Evolutionary conservation across 2,329 filamentous ascomycete genomes (phyloP).

Genomic region (Rutstroemia sp.): DNA sequence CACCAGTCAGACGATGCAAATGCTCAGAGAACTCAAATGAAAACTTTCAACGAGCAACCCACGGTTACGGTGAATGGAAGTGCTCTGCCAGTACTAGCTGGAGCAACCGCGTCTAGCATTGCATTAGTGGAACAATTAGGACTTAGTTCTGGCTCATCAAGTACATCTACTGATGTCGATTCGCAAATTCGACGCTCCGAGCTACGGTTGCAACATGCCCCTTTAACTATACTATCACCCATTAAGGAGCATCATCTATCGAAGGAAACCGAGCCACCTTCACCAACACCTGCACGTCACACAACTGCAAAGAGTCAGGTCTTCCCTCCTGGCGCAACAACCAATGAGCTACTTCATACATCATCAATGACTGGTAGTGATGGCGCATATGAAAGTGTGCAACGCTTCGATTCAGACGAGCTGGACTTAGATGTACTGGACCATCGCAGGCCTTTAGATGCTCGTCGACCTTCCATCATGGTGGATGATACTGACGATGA

Average conservation of each 20-base stretch:
- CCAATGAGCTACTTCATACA: too few relatives aligned
- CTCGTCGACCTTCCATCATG: conserved; percentile 1
- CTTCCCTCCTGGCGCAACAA: too few relatives aligned
- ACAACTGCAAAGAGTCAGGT: neutral
- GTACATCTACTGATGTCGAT: neutral
- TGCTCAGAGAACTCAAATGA: too few relatives aligned
- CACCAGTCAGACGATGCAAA: too few relatives aligned
- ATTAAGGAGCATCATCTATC: neutral
- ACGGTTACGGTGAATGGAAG: neutral
- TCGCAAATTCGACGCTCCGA: neutral
- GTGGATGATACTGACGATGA: neutral
- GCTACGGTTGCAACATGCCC: neutral
- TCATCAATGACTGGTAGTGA: conserved; percentile 5
- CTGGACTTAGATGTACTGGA: conserved; percentile 7
- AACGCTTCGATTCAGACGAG: neutral
- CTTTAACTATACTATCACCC: neutral
- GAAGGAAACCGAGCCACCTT: too few relatives aligned
- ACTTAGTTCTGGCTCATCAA: neutral
- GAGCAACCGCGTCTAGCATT: conserved; percentile 3
- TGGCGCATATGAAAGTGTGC: conserved; percentile 1
- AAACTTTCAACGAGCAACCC: too few relatives aligned
- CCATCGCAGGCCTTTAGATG: neutral
- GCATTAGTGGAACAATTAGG: conserved; percentile 5
- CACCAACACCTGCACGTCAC: neutral
- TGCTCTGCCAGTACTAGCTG: neutral